phyloP scores from a whole-genome alignment of 129 eudicot genomes.

The Pittosporum tobira region DNA sequence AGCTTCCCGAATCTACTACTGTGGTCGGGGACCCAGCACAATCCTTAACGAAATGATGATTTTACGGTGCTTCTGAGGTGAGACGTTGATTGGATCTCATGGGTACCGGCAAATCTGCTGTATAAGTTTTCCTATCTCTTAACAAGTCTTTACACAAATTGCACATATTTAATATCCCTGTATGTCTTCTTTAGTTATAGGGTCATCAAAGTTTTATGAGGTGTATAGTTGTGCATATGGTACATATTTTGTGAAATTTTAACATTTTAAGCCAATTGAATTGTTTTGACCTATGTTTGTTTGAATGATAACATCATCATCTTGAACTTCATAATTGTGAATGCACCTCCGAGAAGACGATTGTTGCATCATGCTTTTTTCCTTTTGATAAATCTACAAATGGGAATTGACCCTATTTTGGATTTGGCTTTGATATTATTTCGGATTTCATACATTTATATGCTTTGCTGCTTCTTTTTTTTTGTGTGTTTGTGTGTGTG shows the following conservation, averaged over 20 bases:
- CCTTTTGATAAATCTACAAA: too few relatives aligned
- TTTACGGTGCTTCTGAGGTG: neutral
- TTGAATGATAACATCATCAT: conserved; percentile 1
- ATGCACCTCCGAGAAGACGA: neutral
- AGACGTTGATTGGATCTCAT: neutral
- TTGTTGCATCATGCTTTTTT: neutral
- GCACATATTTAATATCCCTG: neutral
- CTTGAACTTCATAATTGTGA: neutral
- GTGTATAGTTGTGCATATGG: conserved; percentile 45
- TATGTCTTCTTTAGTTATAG: neutral
- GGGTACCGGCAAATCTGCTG: neutral
- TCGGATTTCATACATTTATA: too few relatives aligned
- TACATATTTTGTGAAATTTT: conserved; percentile 15
- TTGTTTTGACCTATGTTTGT: conserved; percentile 7
- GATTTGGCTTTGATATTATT: too few relatives aligned
- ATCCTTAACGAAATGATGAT: neutral
- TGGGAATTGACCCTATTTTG: neutral
- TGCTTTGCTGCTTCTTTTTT: too few relatives aligned
- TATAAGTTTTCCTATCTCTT: neutral
- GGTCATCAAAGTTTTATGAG: conserved; percentile 2
- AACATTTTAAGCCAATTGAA: conserved; percentile 5
- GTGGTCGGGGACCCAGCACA: neutral
- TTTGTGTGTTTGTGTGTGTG: too few relatives aligned
- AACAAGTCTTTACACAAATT: neutral
- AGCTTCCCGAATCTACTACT: conserved; percentile 4